These are phyloP conservation scores for Ophiostoma tasmaniense DNA, from an alignment of 2,329 filamentous ascomycete genomes.

Conservation along the genomic window DNA sequence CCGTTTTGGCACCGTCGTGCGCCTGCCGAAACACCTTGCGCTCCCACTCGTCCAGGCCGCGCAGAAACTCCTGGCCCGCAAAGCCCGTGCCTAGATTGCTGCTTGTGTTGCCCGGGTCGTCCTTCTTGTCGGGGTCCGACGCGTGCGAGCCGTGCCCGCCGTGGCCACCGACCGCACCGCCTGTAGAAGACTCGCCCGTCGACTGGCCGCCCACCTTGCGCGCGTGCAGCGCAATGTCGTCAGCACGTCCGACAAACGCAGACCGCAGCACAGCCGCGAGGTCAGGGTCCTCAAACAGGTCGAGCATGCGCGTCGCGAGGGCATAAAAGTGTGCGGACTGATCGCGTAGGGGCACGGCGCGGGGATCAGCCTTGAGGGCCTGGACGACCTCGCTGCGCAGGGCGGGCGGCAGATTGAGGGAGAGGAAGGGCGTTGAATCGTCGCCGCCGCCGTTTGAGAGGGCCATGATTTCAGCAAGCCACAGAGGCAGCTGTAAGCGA, in stretches of 20 bases:
- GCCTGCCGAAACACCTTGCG: slow-evolving; percentile 64
- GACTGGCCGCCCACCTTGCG: slow-evolving; percentile 69
- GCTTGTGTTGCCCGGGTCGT: slow-evolving; percentile 33
- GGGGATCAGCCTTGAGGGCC: slow-evolving; percentile 82
- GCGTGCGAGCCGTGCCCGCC: slow-evolving; percentile 39
- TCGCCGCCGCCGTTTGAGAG: slow-evolving; percentile 43
- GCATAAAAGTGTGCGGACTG: slow-evolving; percentile 83
- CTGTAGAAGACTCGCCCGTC: slow-evolving; percentile 25
- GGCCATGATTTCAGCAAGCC: slow-evolving; percentile 90
- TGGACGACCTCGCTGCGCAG: slow-evolving; percentile 75
- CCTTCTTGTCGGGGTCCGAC: slow-evolving; percentile 51
- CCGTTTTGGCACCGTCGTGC: slow-evolving; percentile 63
- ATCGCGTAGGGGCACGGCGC: slow-evolving; percentile 73
- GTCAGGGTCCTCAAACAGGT: slow-evolving; percentile 74
- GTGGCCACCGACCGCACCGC: slow-evolving; percentile 28
- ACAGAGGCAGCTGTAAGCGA: slow-evolving; percentile 75
- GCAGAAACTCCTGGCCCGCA: slow-evolving; percentile 72
- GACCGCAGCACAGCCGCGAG: slow-evolving; percentile 67
- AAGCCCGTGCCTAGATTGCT: slow-evolving; percentile 48
- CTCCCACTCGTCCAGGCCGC: slow-evolving; percentile 86
- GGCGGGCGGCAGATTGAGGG: slow-evolving; percentile 71
- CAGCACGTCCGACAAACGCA: slow-evolving; percentile 73
- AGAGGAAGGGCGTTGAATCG: slow-evolving; percentile 49
- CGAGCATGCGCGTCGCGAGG: slow-evolving; percentile 74
- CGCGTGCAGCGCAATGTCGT: slow-evolving; percentile 80